phyloP scores from a whole-genome alignment of 2,329 filamentous ascomycete genomes.

The Penicillium sumatraense region DNA sequence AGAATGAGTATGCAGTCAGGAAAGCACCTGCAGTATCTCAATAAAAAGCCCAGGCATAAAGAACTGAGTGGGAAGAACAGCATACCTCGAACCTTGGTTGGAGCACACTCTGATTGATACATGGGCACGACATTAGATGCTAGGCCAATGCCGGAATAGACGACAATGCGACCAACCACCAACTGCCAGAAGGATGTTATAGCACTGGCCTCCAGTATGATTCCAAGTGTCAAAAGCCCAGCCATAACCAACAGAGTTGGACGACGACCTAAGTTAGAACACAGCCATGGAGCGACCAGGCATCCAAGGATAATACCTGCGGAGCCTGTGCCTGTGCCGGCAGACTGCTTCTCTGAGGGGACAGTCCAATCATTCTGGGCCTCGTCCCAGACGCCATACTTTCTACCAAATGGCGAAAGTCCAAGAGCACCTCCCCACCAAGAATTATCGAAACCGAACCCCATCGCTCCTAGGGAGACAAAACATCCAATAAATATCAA shows the following conservation, averaged over 20 bases:
- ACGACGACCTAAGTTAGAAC: slow-evolving; percentile 16
- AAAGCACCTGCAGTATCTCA: slow-evolving; percentile 8
- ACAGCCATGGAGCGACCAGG: slow-evolving; percentile 10
- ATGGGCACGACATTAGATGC: slow-evolving; percentile 14
- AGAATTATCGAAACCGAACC: slow-evolving; percentile 23
- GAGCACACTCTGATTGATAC: slow-evolving; percentile 16
- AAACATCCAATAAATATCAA: slow-evolving; percentile 18
- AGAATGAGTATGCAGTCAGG: slow-evolving; percentile 15
- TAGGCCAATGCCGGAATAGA: slow-evolving; percentile 20
- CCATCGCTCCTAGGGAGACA: slow-evolving; percentile 18
- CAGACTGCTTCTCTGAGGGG: slow-evolving; percentile 11
- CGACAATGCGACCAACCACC: slow-evolving; percentile 30
- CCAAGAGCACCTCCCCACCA: slow-evolving; percentile 23
- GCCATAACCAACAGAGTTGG: slow-evolving; percentile 17
- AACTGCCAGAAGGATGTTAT: slow-evolving; percentile 28
- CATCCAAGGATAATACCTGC: slow-evolving; percentile 17
- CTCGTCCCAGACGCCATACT: slow-evolving; percentile 13
- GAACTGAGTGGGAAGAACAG: background rate
- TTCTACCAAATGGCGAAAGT: slow-evolving; percentile 11
- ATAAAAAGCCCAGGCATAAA: background rate
- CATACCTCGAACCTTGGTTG: slow-evolving; percentile 12
- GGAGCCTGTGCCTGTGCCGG: slow-evolving; percentile 13
- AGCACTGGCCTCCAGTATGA: slow-evolving; percentile 18
- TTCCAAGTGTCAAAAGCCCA: slow-evolving; percentile 11
- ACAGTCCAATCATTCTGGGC: slow-evolving; percentile 7